Evolutionary conservation across 306 rosid species (phyloP).

Genomic region (Ammopiptanthus mongolicus): DNA sequence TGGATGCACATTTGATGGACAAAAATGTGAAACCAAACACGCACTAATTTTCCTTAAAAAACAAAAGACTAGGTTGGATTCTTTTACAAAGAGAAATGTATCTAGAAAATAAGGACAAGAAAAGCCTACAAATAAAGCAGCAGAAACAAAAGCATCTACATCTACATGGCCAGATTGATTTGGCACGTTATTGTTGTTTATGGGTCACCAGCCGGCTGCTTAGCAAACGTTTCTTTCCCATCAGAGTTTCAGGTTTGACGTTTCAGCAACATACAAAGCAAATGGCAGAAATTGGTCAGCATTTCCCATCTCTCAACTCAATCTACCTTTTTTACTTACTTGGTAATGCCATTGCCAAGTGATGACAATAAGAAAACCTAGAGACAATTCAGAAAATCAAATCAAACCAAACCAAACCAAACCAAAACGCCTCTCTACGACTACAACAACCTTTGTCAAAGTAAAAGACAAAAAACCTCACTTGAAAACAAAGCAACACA

Average conservation of each 20-base stretch:
- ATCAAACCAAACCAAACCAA: too few relatives aligned
- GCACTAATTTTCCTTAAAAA: too few relatives aligned
- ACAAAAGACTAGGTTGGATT: too few relatives aligned
- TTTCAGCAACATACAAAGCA: constrained; percentile 13
- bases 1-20: too few relatives aligned
- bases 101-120: constrained; percentile 21
- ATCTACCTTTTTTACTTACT: constrained; percentile 9
- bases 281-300: constrained; percentile 7
- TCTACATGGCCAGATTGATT: constrained; percentile 7
- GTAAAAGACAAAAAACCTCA: neutral
- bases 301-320: constrained; percentile 13
- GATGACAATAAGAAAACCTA: constrained; percentile 17
- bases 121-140: neutral
- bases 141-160: constrained; percentile 20
- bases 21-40: too few relatives aligned
- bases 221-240: neutral
- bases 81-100: neutral
- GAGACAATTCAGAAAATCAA: neutral
- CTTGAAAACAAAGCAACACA: neutral
- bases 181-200: constrained; percentile 24
- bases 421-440: constrained; percentile 8
- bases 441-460: constrained; percentile 18
- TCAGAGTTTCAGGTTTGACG: neutral
- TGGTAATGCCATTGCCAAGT: neutral
- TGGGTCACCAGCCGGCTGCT: neutral